Evolutionary conservation across 345 rosid genomes (phyloP), one percentile per base, ranked within the genome.

Genomic region (Eutrema heterophyllum): DNA sequence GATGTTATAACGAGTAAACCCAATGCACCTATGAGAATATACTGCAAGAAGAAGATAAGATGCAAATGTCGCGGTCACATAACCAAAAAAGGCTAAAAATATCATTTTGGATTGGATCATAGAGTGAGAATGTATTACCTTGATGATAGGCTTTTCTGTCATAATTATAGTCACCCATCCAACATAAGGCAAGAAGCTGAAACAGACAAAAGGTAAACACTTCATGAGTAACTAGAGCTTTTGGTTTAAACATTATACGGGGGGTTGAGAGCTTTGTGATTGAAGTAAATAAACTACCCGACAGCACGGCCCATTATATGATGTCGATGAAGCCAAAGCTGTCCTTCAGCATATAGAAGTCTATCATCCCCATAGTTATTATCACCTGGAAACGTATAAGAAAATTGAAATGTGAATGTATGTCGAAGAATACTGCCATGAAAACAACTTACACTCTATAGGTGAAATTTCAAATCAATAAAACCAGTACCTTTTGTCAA

Each of bases 91-190:
- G 3, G 1, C 2, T 26, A 7, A 12, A 39, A 9, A 1, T 4
- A 39, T 49, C 11, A 9, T 32, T 45, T 36, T 41, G 21, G 56
- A 27, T 64, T 30, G 46, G 40, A 11, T 49, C 8, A 10, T 2
- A 10, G 52, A 69, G 26, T 39, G 71, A 50, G 46, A 61, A 60
- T 35, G 18, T 59, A 29, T 55, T 55, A 88, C 93, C 97, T 94
- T 89, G 73, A 94, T 82, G 64, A 94, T 80, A 33, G 98, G 98
- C 62, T 94, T 91, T 66, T 94, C 98, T 2, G 98, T 94, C 95
- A 94, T 94, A 52, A 94, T 80, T 35, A 94, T 94, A n/a, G 98
- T 94, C 58, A 88, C 93, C 97, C 97, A 94, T 50, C 97, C 98
- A 29, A 87, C 96, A 63, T 89, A 88, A 41, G 97, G 97, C 73